A percentile compares a stretch with the other conserved stretches of the same genome.
Evolutionary conservation across 768 basidiomycete genomes (phyloP).

Genomic region (Lyophyllum atratum): DNA sequence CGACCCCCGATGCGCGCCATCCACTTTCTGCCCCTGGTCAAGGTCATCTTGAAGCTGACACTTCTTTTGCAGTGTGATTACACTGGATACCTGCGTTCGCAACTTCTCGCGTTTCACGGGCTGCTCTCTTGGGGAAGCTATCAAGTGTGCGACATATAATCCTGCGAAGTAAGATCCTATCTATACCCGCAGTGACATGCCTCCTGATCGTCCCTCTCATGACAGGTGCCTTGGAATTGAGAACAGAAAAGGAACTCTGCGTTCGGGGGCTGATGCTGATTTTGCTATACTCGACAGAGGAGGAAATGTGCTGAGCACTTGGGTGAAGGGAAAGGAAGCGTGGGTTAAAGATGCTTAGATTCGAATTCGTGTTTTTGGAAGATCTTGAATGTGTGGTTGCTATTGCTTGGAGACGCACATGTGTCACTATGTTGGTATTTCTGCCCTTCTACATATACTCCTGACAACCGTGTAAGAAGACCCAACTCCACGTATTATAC

Average conservation of each 20-base stretch:
- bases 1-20: not conserved
- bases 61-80: constrained; percentile 58
- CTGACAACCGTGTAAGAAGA: not conserved
- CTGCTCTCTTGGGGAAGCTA: constrained; percentile 79
- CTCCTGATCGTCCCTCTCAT: not conserved
- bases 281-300: constrained; percentile 71
- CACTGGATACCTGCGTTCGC: constrained; percentile 81
- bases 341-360: constrained; percentile 45
- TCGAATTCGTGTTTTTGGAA: not conserved
- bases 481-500: not conserved
- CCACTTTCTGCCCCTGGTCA: not conserved
- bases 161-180: constrained; percentile 65
- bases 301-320: constrained; percentile 69
- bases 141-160: constrained; percentile 84
- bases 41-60: not conserved
- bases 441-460: not conserved
- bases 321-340: constrained; percentile 76
- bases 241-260: constrained; percentile 76
- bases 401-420: not conserved
- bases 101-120: constrained; percentile 86
- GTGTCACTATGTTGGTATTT: not conserved
- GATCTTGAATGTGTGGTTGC: not conserved
- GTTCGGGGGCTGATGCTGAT: constrained; percentile 86
- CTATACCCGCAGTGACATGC: not conserved
- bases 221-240: constrained; percentile 76